Evolutionary conservation across 345 rosid species (phyloP), one percentile per base, ranked within the genome.

Genomic region (Cardamine chenopodiifolia): DNA sequence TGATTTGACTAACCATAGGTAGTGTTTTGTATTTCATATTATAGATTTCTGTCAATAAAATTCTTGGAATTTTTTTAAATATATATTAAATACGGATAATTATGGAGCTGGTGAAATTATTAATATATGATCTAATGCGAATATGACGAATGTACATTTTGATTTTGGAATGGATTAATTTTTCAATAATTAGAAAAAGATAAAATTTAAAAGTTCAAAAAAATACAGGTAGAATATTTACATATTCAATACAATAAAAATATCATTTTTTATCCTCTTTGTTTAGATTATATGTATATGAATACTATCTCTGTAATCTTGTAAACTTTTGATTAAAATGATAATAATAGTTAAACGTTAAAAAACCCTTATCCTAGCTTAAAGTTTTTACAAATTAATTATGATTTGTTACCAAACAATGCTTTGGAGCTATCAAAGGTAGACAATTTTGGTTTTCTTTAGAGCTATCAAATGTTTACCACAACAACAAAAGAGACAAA

Each of bases 1-100:
- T 63, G 62, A 62, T 40, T 54, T 40, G 47, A 53, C 63, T 42
- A 29, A 40, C 6, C 70, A 53, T 62, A 53, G 34, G 15, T 53
- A 29, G 32, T 44, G 29, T 63, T 9, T 8, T 50, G 6, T 26
- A 19, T 6, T 19, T 35, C 6, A 19, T 20, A 2, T 59, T 11
- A 19, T 18, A 34, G 6, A 32, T 11, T 58, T 58, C 4, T 29
- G 14, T 57, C 25, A 57, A 57, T 29, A 29, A 9, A 54, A 29
- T 56, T 26, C 22, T 32, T 32, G 8, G 25, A 28, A n/a, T 28
- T 8, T 29, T 28, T 4, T n/a, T 11, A 8, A 29, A 17, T 8
- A 56, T 14, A 14, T 7, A 14, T 3, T 14, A 25, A 13, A 54
- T n/a, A 14, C 5, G 2, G 6, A 54, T 26, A 53, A 55, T 0